Base-by-base conservation (phyloP, 1,284 basidiomycete species). In the Ceratorhiza oryzae-sativae region DNA sequence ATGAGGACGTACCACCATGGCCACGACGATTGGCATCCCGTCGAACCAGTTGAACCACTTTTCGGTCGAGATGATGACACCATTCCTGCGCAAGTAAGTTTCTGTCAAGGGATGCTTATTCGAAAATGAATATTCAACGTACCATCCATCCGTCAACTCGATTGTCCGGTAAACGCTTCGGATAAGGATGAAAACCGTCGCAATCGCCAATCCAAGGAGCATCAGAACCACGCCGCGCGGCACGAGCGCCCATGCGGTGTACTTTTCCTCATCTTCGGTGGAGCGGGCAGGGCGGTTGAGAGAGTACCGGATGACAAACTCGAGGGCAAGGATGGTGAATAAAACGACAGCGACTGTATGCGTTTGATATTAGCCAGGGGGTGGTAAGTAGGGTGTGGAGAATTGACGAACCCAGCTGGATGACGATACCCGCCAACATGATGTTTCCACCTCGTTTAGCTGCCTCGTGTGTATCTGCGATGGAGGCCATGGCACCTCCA, bases 401-500 rank as follows among this genome's bases (percentile, higher is more conserved):
- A 32, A n/a, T n/a, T n/a, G n/a, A 75, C 75, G 75, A 73, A 75
- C 77, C 75, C 56, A 79, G 73, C 49, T 79, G 78, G 32, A 77
- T 42, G 56, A 77, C 63, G 71, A 79, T 77, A 27, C 79, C 79
- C 27, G 60, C 76, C 15, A 78, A 71, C 77, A 78, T 77, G 63
- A 78, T 76, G 27, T 75, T 45, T 18, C 73, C 74, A 42, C 77
- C 74, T 55, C 71, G 45, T 42, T 73, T 55, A 15, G 74, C 25
- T 8, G 45, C 72, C n/a, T 72, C 51, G 13, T n/a, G 60, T 20
- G 59, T 71, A 9, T 67, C 53, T 3, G 75, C 61, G 9, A 15
- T 55, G 10, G 76, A 78, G 1, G 79, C 80, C 48, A 78, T 76
- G 1, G 79, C 82, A 9, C 81, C 82, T 1, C 82, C 82, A 20